Base-by-base conservation (phyloP, 768 basidiomycete genomes). In the Thelephora aurantiotincta region DNA sequence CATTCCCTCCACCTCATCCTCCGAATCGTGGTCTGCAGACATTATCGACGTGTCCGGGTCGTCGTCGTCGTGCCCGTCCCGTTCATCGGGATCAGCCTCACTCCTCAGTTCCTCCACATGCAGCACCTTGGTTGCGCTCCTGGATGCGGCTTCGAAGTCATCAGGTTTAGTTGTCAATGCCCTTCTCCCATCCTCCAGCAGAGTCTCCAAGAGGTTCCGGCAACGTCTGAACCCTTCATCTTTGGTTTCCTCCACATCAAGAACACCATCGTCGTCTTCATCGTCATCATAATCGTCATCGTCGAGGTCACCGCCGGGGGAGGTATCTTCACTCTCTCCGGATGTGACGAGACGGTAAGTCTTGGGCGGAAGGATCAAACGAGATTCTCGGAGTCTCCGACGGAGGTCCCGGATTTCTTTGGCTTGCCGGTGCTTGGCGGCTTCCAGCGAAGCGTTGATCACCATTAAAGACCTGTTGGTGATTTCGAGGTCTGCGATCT, bases 401-500 rank as follows among this genome's bases (percentile, higher is more conserved):
- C 82, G 77, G 14, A 94, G 69, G 36, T 90, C 86, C 18, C 85
- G 75, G 45, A 94, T 91, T 63, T 94, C 91, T 52, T 77, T 79
- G 6, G 81, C 77, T 57, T 93, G 90, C 23, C 73, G 74, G 53
- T 82, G 75, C 63, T 88, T 90, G 33, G 77, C 74, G 33, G 78
- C 74, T 62, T 94, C 90, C 18, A 94, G 71, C 14, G 82, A 74
- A 2, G 81, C 68, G 57, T 93, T 94, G 65, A 94, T 90, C 1
- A 78, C 77, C 42, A 93, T 70, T 14, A 94, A 71, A 1, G 90
- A 94, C 33, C 76, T 73, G 61, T 90, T 93, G 5, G 87, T 82
- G 57, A 94, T 94, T 63, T 93, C 87, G 11, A 94, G 70, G 65
- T 94, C 90, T 11, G 84, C 86, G 49, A 94, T 93, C 91, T 94